Conservation (phyloP, 345 rosid species). For the Acer negundo region DNA sequence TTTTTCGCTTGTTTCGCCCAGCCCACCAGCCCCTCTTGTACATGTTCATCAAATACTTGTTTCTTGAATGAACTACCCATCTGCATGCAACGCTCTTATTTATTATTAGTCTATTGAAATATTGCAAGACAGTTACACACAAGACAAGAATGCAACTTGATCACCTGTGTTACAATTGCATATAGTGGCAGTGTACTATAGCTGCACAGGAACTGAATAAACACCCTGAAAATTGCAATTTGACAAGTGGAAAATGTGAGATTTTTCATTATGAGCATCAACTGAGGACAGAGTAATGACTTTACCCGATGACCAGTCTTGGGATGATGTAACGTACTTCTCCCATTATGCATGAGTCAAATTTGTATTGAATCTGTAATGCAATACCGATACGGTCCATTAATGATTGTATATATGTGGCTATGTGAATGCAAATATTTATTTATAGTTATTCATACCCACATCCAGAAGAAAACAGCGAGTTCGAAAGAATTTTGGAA, state of each 20-base stretch:
- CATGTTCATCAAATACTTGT: slow-evolving; percentile 72
- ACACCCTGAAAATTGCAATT: slow-evolving; percentile 5
- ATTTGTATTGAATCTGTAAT: slow-evolving; percentile 6
- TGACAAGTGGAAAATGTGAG: not conserved
- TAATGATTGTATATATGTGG: not conserved
- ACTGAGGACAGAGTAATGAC: not conserved
- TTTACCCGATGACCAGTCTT: slow-evolving; percentile 17
- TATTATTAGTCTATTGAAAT: too few species aligned
- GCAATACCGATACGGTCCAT: not conserved
- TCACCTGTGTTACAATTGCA: slow-evolving; percentile 17
- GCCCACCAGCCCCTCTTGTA: slow-evolving; percentile 58
- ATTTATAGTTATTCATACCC: not conserved
- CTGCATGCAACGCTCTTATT: slow-evolving; percentile 31
- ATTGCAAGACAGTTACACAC: too few species aligned
- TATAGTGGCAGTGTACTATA: slow-evolving; percentile 19
- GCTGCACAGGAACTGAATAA: slow-evolving; percentile 20
- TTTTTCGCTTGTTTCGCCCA: slow-evolving; percentile 73
- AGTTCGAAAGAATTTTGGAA: slow-evolving; percentile 22
- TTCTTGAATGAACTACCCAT: slow-evolving; percentile 87
- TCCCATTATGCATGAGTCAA: slow-evolving; percentile 22
- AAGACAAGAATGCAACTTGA: not conserved
- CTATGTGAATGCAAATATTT: not conserved
- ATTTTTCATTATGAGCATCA: not conserved
- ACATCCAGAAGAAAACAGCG: slow-evolving; percentile 24
- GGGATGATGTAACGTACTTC: not conserved